Base-by-base conservation (phyloP, 192 early-diverging fungal genomes). In the Ambispora gerdemannii region DNA sequence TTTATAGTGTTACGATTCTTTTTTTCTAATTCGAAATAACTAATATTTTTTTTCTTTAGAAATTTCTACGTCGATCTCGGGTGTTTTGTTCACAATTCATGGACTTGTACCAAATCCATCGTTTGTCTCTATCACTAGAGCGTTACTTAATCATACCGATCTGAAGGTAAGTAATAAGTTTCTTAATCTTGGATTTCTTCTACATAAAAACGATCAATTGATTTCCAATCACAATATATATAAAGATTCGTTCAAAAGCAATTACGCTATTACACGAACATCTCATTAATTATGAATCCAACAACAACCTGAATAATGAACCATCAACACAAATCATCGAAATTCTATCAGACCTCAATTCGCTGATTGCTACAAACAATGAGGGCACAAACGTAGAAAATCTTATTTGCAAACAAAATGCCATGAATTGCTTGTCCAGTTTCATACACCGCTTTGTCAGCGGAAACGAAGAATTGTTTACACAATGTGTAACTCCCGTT, bases 391-490 rank as follows among this genome's bases (percentile, higher is more conserved):
- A 71, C 1, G 76, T 78, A 51, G 84, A 85, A 34, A 66, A 74
- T 7, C 68, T 72, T 11, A 79, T 83, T 64, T 89, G 86, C 76
- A 90, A 88, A 77, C 91, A 95, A 76, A 82, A 88, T 0, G 91
- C 90, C 19, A 75, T 97, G 36, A 68, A 90, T 51, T 95, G 93
- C 74, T 71, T 97, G 32, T 83, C 90, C 8, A 85, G 89, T 25
- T 82, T 95, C 49, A 86, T 89, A 10, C 83, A 80, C 24, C 71
- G 79, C 27, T 87, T 92, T 76, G 91, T 87, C 10, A 73, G 78
- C 31, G 72, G 72, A 19, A 85, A 89, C 27, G 83, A 89, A 15
- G 80, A 79, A 19, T 78, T 83, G 68, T 93, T 93, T 71, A 70
- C 82, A 8, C 72, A 76, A 7, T 74, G 88, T n/a, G 67, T 93